Conservation (phyloP, 2,329 filamentous ascomycete genomes). For the Davidsoniella eucalypti region DNA sequence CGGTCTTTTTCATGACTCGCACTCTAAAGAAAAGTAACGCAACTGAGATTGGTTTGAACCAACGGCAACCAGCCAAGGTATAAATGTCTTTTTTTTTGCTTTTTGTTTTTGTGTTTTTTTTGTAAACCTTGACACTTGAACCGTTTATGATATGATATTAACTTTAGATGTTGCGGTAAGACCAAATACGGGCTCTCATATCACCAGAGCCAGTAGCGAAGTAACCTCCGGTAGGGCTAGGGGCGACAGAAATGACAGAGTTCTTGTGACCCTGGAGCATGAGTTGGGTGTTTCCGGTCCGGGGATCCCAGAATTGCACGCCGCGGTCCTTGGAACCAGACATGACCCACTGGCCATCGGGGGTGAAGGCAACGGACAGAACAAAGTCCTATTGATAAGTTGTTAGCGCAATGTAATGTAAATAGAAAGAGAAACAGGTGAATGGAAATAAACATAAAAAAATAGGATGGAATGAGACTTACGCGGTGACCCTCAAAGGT, state of each 20-base stretch:
- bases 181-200: constrained; percentile 96
- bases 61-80: too few relatives aligned
- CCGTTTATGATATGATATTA: too few relatives aligned
- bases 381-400: constrained; percentile 61
- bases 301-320: constrained; percentile 96
- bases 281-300: constrained; percentile 82
- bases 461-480: constrained; percentile 18
- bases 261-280: constrained; percentile 99
- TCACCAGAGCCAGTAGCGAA: constrained; percentile 96
- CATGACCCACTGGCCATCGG: constrained; percentile 88
- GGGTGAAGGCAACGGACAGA: constrained; percentile 84
- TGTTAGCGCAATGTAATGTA: constrained; percentile 16
- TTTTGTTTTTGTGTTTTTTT: too few relatives aligned
- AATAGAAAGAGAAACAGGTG: background rate
- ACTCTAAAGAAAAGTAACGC: too few relatives aligned
- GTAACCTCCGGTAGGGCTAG: constrained; percentile 70
- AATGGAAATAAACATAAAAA: background rate
- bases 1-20: background rate
- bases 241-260: constrained; percentile 92
- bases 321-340: constrained; percentile 94
- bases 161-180: constrained; percentile 36
- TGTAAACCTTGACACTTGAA: background rate
- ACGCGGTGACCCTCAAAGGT: constrained; percentile 95
- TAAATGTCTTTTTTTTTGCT: too few relatives aligned
- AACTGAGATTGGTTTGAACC: too few relatives aligned